Evolutionary conservation across 139 green algal species (phyloP).

Genomic region (Picocystis salinarum): DNA sequence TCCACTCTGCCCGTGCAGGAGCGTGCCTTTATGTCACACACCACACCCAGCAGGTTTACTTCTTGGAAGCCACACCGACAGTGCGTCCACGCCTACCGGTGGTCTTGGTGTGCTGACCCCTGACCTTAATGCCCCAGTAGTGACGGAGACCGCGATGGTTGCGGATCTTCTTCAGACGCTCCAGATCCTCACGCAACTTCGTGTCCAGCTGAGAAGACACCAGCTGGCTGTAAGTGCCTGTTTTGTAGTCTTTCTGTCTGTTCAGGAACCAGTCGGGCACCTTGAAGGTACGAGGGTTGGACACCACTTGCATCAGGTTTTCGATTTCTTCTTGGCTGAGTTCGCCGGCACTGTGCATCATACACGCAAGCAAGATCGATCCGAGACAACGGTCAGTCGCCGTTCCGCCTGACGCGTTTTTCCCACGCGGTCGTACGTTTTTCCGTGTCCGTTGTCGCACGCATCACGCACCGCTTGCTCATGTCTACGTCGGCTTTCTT

Average conservation of each 20-base stretch:
- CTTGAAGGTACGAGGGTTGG: conserved; percentile 96
- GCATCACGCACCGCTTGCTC: too few relatives aligned
- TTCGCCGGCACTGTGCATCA: conserved; percentile 60
- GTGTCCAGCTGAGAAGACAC: conserved; percentile 72
- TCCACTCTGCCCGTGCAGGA: too few relatives aligned
- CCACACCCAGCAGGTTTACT: too few relatives aligned
- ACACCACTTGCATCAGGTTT: conserved; percentile 88
- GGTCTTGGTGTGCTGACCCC: conserved; percentile 99
- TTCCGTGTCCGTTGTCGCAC: too few relatives aligned
- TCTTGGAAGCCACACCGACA: conserved; percentile 62
- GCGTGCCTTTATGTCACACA: too few relatives aligned
- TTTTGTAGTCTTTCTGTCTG: conserved; percentile 88
- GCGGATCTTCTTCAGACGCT: conserved; percentile 98
- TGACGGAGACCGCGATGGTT: conserved; percentile 85
- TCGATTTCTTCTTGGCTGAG: conserved; percentile 89
- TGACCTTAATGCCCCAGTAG: conserved; percentile 95
- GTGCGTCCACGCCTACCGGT: conserved; percentile 83
- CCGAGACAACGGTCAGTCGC: too few relatives aligned
- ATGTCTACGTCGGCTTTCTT: conserved; percentile 99
- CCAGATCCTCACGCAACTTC: conserved; percentile 86
- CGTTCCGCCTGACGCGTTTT: too few relatives aligned
- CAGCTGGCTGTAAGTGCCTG: conserved; percentile 69
- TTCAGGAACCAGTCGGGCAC: conserved; percentile 99
- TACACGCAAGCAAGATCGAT: background rate
- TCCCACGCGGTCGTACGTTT: too few relatives aligned